These are phyloP conservation scores for Fusarium setosum DNA, from an alignment of 2,329 filamentous ascomycete genomes.

Conservation along the genomic window DNA sequence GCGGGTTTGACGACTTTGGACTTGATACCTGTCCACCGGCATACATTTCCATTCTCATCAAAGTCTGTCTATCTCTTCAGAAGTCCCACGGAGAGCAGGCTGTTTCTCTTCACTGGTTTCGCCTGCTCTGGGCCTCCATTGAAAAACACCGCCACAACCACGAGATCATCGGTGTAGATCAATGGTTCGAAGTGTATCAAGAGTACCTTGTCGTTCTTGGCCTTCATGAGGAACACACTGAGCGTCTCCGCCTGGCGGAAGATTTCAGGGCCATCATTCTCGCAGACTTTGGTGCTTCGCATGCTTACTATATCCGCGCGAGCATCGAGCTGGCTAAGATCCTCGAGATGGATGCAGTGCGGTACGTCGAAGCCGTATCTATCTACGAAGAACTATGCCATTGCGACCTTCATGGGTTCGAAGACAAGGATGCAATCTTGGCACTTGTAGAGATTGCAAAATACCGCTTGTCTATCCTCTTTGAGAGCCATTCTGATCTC, in stretches of 20 bases:
- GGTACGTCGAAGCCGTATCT: constrained; percentile 10
- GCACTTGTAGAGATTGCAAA: constrained; percentile 11
- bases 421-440: neutral
- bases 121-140: constrained; percentile 10
- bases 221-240: constrained; percentile 7
- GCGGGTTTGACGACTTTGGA: constrained; percentile 8
- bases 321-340: constrained; percentile 18
- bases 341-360: constrained; percentile 11
- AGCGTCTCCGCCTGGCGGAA: constrained; percentile 5
- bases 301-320: constrained; percentile 9
- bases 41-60: constrained; percentile 13
- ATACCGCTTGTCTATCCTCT: neutral
- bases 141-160: constrained; percentile 17
- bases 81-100: constrained; percentile 3
- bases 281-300: neutral
- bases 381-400: constrained; percentile 16
- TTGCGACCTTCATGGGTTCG: constrained; percentile 5
- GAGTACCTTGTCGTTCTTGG: constrained; percentile 14
- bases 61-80: constrained; percentile 11
- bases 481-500: constrained; percentile 15
- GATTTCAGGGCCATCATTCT: constrained; percentile 3
- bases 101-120: constrained; percentile 12
- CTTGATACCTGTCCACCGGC: constrained; percentile 14
- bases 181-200: constrained; percentile 18
- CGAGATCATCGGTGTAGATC: constrained; percentile 6